Conservation (phyloP, 345 rosid genomes). For the Bruguiera sexangula region DNA sequence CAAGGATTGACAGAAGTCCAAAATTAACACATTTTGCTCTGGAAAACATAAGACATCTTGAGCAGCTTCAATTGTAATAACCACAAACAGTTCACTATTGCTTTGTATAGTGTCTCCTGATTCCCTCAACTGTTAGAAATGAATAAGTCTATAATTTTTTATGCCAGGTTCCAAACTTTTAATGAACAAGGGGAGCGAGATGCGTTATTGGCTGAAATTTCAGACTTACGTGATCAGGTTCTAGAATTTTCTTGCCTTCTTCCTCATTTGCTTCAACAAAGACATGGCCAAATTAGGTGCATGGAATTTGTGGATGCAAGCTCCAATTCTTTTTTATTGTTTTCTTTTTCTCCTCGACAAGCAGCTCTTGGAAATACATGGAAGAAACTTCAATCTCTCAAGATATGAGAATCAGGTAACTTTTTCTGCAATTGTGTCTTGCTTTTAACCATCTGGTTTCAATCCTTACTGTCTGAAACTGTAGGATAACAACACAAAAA, state of each 20-base stretch:
- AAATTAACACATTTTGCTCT: conserved; percentile 52
- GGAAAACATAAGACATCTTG: conserved; percentile 63
- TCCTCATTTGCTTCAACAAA: background rate
- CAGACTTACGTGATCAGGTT: conserved; percentile 79
- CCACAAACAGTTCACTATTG: conserved; percentile 17
- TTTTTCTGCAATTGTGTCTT: conserved; percentile 13
- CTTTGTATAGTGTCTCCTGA: conserved; percentile 13
- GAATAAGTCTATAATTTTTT: background rate
- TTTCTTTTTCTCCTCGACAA: conserved; percentile 4
- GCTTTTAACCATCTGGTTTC: conserved; percentile 20
- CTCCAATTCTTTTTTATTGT: conserved; percentile 1
- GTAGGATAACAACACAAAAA: conserved; percentile 51
- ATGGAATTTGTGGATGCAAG: background rate
- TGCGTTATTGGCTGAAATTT: conserved; percentile 54
- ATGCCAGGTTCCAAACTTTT: conserved; percentile 61
- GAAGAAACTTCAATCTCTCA: conserved; percentile 34
- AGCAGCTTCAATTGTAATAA: conserved; percentile 66
- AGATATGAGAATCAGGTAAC: conserved; percentile 39
- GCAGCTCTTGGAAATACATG: conserved; percentile 54
- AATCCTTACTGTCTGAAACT: conserved; percentile 14
- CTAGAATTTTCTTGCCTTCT: conserved; percentile 7
- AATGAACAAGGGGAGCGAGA: conserved; percentile 73
- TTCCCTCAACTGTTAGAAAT: background rate
- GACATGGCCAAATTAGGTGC: background rate
- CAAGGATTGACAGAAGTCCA: conserved; percentile 54